Base-by-base conservation (phyloP, 345 rosid species). In the Brassica rapa region DNA sequence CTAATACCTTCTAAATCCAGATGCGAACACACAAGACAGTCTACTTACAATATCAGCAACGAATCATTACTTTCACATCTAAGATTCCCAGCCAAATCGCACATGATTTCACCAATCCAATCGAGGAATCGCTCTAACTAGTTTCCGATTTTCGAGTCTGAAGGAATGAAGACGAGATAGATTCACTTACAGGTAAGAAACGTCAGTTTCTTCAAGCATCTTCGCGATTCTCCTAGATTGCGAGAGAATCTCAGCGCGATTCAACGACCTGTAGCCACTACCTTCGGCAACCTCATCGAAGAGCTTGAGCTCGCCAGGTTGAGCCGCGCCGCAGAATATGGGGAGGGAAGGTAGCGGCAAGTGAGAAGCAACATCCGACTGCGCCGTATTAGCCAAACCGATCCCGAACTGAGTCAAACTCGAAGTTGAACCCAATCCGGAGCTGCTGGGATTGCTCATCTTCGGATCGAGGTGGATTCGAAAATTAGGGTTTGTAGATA, bases 321-420 rank as follows among this genome's bases (percentile, higher is more conserved):
- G 90, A 67, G 87, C 76, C 6, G 98, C 90, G 46, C 98, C 99
- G 72, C 88, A 91, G 85, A 91, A 90, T 49, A 93, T 86, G 7
- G 98, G 98, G 43, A 95, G 86, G 76, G 92, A 95, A 25, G 97
- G 99, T 81, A 95, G 66, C 60, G 98, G 93, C 88, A 95, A 85
- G 85, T 90, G 86, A 79, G 93, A 90, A 55, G 91, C 93, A 8
- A 93, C 90, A 71, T 95, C 99, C 51, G 99, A 93, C 88, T 95
- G 93, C 21, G 89, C 82, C 1, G 96, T 91, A 83, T 95, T 95
- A 71, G 98, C 87, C 16, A 95, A 81, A 14, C 98, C 96, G 77
- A 95, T 89, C 57, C 97, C 99, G 43, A 85, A 73, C 77, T 80
- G 85, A 72, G 72, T 66, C 74, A 55, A 25, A 71, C 68, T 84